These are phyloP conservation scores for Kwoniella europaea DNA, from an alignment of 768 basidiomycete species.

Conservation along the genomic window DNA sequence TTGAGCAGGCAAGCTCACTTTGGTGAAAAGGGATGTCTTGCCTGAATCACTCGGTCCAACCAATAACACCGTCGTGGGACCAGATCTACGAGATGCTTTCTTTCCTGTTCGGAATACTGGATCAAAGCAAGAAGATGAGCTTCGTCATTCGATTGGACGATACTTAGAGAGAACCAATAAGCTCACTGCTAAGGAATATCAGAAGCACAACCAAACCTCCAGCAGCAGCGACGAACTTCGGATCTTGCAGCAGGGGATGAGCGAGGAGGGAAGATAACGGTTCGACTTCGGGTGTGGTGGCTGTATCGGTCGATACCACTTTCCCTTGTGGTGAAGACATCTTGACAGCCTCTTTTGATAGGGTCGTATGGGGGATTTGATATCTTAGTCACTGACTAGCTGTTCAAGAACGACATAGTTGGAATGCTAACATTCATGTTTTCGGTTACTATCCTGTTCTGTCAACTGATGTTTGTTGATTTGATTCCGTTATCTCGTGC, in stretches of 20 bases:
- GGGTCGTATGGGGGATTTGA: too few species aligned
- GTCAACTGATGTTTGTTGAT: neutral
- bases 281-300: slow-evolving; percentile 42
- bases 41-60: slow-evolving; percentile 51
- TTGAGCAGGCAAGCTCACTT: slow-evolving; percentile 28
- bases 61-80: slow-evolving; percentile 42
- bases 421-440: neutral
- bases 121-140: slow-evolving; percentile 1
- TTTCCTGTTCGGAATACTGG: slow-evolving; percentile 28
- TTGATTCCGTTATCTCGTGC: neutral
- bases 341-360: neutral
- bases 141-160: neutral
- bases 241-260: slow-evolving; percentile 47
- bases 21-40: slow-evolving; percentile 55
- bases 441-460: slow-evolving; percentile 4
- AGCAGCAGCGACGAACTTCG: slow-evolving; percentile 46
- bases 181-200: slow-evolving; percentile 31
- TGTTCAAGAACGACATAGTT: neutral
- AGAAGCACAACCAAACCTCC: slow-evolving; percentile 35
- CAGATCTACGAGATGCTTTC: slow-evolving; percentile 25
- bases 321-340: slow-evolving; percentile 13
- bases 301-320: slow-evolving; percentile 5
- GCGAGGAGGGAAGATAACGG: slow-evolving; percentile 35
- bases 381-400: neutral
- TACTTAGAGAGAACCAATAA: neutral